These are phyloP conservation scores for Phoma sp. DNA, from an alignment of 2,329 filamentous ascomycete genomes.

Conservation along the genomic window DNA sequence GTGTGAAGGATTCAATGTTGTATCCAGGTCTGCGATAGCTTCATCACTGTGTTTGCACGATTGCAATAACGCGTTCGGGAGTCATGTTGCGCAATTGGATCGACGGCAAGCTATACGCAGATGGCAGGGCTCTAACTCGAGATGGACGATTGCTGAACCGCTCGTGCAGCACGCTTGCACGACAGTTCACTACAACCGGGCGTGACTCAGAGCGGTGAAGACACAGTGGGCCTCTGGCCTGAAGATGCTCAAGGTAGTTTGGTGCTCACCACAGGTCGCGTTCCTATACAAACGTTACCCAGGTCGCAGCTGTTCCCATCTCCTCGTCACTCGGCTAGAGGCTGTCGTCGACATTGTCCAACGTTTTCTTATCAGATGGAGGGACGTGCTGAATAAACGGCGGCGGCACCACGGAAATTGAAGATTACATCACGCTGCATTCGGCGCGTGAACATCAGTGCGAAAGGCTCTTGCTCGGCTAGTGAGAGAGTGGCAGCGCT, in stretches of 20 bases:
- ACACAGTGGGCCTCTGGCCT: slow-evolving; percentile 13
- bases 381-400: slow-evolving; percentile 8
- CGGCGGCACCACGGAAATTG: slow-evolving; percentile 12
- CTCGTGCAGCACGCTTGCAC: slow-evolving; percentile 18
- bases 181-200: slow-evolving; percentile 7
- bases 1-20: not conserved
- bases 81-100: slow-evolving; percentile 9
- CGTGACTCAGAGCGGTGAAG: slow-evolving; percentile 31
- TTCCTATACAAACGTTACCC: slow-evolving; percentile 3
- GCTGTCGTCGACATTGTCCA: not conserved
- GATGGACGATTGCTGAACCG: slow-evolving; percentile 12
- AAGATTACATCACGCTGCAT: slow-evolving; percentile 21
- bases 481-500: slow-evolving; percentile 8
- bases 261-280: not conserved
- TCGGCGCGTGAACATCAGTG: slow-evolving; percentile 17
- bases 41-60: not conserved
- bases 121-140: slow-evolving; percentile 13
- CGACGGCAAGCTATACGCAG: slow-evolving; percentile 9
- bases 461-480: slow-evolving; percentile 18
- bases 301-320: not conserved
- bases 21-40: not conserved
- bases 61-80: slow-evolving; percentile 5
- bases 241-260: slow-evolving; percentile 8
- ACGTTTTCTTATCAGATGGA: slow-evolving; percentile 21
- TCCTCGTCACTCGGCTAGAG: not conserved